Conservation (phyloP, 345 rosid genomes). For the Aegle marmelos region DNA sequence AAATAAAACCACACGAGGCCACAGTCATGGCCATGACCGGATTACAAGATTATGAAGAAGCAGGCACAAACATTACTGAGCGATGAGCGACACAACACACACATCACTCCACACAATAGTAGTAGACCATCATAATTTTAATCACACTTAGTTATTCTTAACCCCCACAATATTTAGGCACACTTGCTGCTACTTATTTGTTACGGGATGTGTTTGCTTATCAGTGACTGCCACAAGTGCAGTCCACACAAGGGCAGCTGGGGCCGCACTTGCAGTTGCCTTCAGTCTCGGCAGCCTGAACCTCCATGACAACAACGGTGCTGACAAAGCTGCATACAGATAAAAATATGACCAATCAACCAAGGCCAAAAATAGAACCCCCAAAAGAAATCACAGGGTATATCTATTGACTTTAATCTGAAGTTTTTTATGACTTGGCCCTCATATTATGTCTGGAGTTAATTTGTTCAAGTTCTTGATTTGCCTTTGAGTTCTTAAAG, state of each 20-base stretch:
- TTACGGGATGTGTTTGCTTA: conserved; percentile 6
- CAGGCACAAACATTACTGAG: conserved; percentile 1
- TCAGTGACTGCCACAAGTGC: conserved; percentile 64
- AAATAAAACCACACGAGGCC: conserved; percentile 17
- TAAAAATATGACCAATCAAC: neutral
- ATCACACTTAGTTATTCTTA: neutral
- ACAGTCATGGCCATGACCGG: conserved; percentile 13
- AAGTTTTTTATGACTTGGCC: neutral
- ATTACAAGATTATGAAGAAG: conserved; percentile 15
- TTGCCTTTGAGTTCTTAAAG: neutral
- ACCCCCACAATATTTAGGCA: neutral
- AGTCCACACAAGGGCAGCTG: conserved; percentile 62
- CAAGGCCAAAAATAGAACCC: no score
- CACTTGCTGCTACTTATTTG: neutral
- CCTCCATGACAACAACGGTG: conserved; percentile 38
- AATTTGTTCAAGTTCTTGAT: neutral
- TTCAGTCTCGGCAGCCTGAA: conserved; percentile 44
- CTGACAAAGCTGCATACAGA: conserved; percentile 40
- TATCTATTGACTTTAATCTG: neutral
- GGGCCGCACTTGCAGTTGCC: conserved; percentile 87
- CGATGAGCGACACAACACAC: neutral
- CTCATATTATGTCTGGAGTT: neutral
- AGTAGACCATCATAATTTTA: neutral
- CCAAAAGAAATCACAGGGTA: neutral
- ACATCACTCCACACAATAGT: neutral